phyloP scores from a whole-genome alignment of 495 filamentous ascomycete species.

The Talaromyces borbonicus region DNA sequence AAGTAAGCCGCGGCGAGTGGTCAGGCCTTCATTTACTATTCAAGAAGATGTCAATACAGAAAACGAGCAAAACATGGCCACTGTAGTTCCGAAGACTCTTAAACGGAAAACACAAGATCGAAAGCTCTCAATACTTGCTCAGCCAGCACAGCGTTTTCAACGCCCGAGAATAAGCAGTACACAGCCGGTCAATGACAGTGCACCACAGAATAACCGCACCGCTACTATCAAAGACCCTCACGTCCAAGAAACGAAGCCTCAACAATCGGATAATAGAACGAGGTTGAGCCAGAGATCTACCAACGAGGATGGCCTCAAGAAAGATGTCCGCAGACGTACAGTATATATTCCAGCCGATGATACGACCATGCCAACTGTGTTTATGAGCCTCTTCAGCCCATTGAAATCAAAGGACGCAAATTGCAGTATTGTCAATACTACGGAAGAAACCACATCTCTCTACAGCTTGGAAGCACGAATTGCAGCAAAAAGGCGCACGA shows the following conservation, averaged over 20 bases:
- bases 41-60: slow-evolving; percentile 21
- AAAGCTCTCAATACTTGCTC: slow-evolving; percentile 27
- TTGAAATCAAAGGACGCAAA: slow-evolving; percentile 16
- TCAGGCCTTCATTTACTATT: slow-evolving; percentile 23
- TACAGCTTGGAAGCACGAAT: slow-evolving; percentile 19
- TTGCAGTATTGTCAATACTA: neutral
- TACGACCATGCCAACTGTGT: slow-evolving; percentile 28
- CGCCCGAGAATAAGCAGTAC: slow-evolving; percentile 26
- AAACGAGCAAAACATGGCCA: neutral
- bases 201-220: neutral
- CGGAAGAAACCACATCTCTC: slow-evolving; percentile 13
- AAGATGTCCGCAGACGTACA: slow-evolving; percentile 25
- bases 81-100: neutral
- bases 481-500: slow-evolving; percentile 18
- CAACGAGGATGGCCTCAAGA: slow-evolving; percentile 14
- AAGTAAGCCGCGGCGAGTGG: slow-evolving; percentile 23
- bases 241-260: slow-evolving; percentile 9
- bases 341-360: slow-evolving; percentile 35
- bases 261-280: neutral
- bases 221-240: slow-evolving; percentile 10
- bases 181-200: slow-evolving; percentile 2
- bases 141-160: slow-evolving; percentile 31
- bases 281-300: neutral
- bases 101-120: slow-evolving; percentile 17
- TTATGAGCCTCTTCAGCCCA: slow-evolving; percentile 33